Evolutionary conservation across 1,284 basidiomycete species (phyloP).

Genomic region (Pyrrhoderma noxium): DNA sequence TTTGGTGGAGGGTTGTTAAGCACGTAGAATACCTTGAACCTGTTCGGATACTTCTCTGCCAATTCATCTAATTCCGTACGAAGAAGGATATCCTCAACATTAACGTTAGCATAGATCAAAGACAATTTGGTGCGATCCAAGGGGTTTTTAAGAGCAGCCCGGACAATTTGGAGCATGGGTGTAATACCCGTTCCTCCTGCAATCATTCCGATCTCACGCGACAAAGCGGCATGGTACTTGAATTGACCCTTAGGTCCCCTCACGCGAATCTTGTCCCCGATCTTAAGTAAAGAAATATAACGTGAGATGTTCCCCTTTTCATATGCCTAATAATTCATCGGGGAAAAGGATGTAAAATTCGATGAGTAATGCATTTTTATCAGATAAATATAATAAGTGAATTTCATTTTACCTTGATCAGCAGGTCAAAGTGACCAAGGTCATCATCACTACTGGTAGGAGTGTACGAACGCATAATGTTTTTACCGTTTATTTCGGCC

Average conservation of each 20-base stretch:
- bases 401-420: slow-evolving; percentile 74
- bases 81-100: slow-evolving; percentile 81
- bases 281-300: slow-evolving; percentile 70
- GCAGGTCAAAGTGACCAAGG: slow-evolving; percentile 88
- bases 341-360: not conserved
- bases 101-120: slow-evolving; percentile 96
- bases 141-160: slow-evolving; percentile 81
- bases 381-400: not conserved
- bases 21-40: slow-evolving; percentile 85
- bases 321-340: slow-evolving; percentile 59
- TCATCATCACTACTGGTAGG: slow-evolving; percentile 92
- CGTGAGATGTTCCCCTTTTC: slow-evolving; percentile 95
- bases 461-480: slow-evolving; percentile 88
- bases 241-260: slow-evolving; percentile 97
- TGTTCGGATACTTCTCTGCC: slow-evolving; percentile 53
- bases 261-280: slow-evolving; percentile 82
- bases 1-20: slow-evolving; percentile 85
- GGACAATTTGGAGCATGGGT: slow-evolving; percentile 96
- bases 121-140: slow-evolving; percentile 74
- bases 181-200: slow-evolving; percentile 96
- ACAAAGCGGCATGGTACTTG: slow-evolving; percentile 63
- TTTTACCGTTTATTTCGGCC: slow-evolving; percentile 88
- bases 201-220: slow-evolving; percentile 87
- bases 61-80: slow-evolving; percentile 83
- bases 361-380: too few species aligned